Percentiles rank a stretch among this genome's conserved stretches.
phyloP scores from a whole-genome alignment of 805 yeast genomes.

The Lipomyces oligophaga region DNA sequence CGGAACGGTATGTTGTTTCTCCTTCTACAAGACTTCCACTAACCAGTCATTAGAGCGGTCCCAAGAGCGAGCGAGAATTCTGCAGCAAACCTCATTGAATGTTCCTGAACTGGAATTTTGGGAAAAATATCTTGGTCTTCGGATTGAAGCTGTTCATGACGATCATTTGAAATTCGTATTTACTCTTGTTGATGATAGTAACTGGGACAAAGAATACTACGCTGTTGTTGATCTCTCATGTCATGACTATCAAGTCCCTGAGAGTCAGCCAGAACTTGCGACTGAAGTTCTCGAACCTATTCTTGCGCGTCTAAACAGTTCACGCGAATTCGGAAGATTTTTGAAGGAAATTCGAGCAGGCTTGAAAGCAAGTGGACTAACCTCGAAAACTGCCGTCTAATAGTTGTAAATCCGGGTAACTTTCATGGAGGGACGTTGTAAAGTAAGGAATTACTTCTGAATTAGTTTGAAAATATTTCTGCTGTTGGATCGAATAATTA shows the following conservation, averaged over 20 bases:
- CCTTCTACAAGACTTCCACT: neutral
- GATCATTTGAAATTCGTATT: conserved; percentile 50
- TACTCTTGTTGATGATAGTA: conserved; percentile 45
- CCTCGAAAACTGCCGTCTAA: too few relatives aligned
- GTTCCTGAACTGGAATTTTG: conserved; percentile 51
- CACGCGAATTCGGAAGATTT: conserved; percentile 32
- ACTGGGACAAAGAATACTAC: conserved; percentile 43
- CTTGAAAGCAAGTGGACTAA: conserved; percentile 28
- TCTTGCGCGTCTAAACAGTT: conserved; percentile 29
- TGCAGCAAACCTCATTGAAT: conserved; percentile 46
- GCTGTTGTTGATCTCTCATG: conserved; percentile 47
- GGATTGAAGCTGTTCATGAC: conserved; percentile 49
- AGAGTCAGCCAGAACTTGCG: conserved; percentile 42
- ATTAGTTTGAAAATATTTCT: too few relatives aligned
- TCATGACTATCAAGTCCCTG: conserved; percentile 41
- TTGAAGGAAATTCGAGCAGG: conserved; percentile 33
- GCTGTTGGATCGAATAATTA: too few relatives aligned
- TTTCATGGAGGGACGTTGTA: too few relatives aligned
- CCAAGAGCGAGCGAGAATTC: conserved; percentile 38
- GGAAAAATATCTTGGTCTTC: conserved; percentile 54
- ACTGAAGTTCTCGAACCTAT: conserved; percentile 28
- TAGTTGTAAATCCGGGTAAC: too few relatives aligned
- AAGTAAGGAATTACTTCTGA: too few relatives aligned
- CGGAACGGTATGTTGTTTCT: conserved; percentile 34
- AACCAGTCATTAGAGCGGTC: conserved; percentile 29